Base-by-base conservation (phyloP, 2,329 filamentous ascomycete genomes). In the Nigrospora sphaerica region DNA sequence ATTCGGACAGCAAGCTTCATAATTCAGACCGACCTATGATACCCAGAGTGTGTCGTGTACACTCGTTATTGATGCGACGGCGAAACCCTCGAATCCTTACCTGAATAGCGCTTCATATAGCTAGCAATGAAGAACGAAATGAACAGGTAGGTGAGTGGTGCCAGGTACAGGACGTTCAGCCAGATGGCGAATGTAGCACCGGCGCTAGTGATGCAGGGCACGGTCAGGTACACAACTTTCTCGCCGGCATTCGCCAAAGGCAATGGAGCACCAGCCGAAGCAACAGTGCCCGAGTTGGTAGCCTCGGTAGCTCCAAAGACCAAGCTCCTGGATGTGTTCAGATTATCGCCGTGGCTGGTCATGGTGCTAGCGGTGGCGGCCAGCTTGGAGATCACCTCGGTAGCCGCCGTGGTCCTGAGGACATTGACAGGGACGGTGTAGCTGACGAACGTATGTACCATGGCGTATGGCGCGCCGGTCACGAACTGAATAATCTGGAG, bases 401-500 rank as follows among this genome's bases (percentile, higher is more conserved):
- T 54, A 42, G 61, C 54, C 31, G 64, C 57, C 39, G 59, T 61
- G 42, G 65, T 56, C n/a, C 59, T 53, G 36, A 55, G 50, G 34
- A 62, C 61, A 46, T 62, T 72, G 48, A 88, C 72, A 12, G 89
- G 89, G 36, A 90, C 77, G 40, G 83, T 81, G 73, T 95, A 95
- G 51, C 80, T 80, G 59, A 95, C 70, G 67, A 95, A 95, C 32
- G 93, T 85, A 69, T 95, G 88, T 7, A 80, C 63, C 56, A 88
- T 87, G 54, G 91, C 89, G 62, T 83, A 85, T 14, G 81, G 78
- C 32, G 82, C 86, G 46, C 91, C 91, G 47, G 95, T 73, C 44
- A 96, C 65, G 70, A 96, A 95, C 61, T 96, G 91, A 12, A 83
- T 84, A 67, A 96, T 96, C 67, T 96, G 91, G 69, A 95, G 78